phyloP scores from a whole-genome alignment of 164 flowering plant genomes.

The Euptelea pleiosperma region DNA sequence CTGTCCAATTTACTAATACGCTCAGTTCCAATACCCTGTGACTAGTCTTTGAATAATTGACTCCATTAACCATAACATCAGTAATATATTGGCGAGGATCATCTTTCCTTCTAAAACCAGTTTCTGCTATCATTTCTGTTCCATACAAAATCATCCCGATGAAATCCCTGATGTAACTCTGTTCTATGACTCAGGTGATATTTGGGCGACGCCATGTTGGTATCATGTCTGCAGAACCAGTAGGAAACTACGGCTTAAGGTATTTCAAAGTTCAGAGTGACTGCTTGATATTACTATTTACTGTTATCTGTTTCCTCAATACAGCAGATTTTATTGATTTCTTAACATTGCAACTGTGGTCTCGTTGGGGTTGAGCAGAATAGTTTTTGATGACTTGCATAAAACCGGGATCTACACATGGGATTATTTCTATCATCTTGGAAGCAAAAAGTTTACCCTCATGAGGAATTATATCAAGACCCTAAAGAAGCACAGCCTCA shows the following conservation, averaged over 20 bases:
- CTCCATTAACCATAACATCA: no score
- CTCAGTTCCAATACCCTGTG: no score
- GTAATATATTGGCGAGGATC: no score
- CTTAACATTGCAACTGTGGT: slow-evolving; percentile 1
- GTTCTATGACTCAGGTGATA: slow-evolving; percentile 55
- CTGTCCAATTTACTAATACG: no score
- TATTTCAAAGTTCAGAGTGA: slow-evolving; percentile 27
- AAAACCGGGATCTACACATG: slow-evolving; percentile 94
- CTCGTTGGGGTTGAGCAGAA: slow-evolving; percentile 35
- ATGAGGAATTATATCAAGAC: slow-evolving; percentile 78
- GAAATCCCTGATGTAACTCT: neutral
- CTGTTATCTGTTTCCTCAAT: neutral
- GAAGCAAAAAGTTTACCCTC: slow-evolving; percentile 72
- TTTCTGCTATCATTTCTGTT: neutral
- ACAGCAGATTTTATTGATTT: neutral
- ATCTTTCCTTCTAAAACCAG: no score
- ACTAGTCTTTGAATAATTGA: no score
- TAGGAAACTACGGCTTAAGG: slow-evolving; percentile 99
- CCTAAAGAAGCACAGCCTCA: slow-evolving; percentile 66
- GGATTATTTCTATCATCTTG: slow-evolving; percentile 84
- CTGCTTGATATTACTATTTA: neutral
- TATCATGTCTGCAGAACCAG: slow-evolving; percentile 90
- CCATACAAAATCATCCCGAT: neutral
- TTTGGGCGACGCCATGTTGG: slow-evolving; percentile 86
- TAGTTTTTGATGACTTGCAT: slow-evolving; percentile 88